Base-by-base conservation (phyloP, 305 asterid genomes). In the Galium porrigens region DNA sequence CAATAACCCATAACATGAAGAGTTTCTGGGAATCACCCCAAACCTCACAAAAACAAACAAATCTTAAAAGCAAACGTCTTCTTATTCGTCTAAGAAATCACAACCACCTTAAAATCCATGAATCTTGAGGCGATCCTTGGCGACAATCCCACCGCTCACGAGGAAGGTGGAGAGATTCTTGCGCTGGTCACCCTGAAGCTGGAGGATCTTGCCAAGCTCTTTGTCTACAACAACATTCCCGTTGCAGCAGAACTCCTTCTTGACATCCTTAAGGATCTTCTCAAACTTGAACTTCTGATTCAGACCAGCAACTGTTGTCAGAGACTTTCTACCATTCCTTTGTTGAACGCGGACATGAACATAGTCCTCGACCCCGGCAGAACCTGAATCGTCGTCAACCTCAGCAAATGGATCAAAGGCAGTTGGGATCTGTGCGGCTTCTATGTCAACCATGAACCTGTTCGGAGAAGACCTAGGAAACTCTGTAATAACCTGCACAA, bases 291-390 rank as follows among this genome's bases (percentile, higher is more conserved):
- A 81, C 5, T 84, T 88, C 64, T 78, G 82, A 63, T 61, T 80
- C 81, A 89, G 72, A 3, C 94, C 95, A 53, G 86, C 87, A 2
- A 89, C 91, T 0, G 95, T 89, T 0, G 96, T 86, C 76, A 88
- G 53, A 66, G 90, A 84, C 68, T 88, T 88, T 74, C 82, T 83
- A 0, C 96, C 96, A 86, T 88, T 88, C 73, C 94, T 79, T 60
- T 88, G 96, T 60, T 88, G 96, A 30, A 88, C 86, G 3, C 96
- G 92, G 1, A 88, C 81, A 75, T 88, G 96, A 25, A 88, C 90
- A 85, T 88, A 83, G 72, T 86, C 96, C 11, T 86, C 83, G 0
- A 83, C 78, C 7, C 94, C 94, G 3, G 88, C 73, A 33, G 80
- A 85, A 2, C 83, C 87, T 0, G 87, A 75, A 10, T 80, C 82